These are phyloP conservation scores for sweet orange (Citrus sinensis) DNA, from an alignment of 345 rosid genomes.

Conservation along the genomic window DVS_A1.0 CM039165.1:38284001-38284500, in stretches of 20 bases:
- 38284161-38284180: neutral
- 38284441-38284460: conserved; percentile 2
- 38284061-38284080: too few relatives aligned
- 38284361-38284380: too few relatives aligned
- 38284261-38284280: neutral
- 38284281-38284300: neutral
- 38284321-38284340: conserved; percentile 17
- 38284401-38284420: neutral
- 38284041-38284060: too few relatives aligned
- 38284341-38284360: too few relatives aligned
- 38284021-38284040: rapidly evolving
- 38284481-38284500: conserved; percentile 33
- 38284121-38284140: too few relatives aligned
- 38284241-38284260: neutral
- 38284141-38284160: neutral
- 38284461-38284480: conserved; percentile 62
- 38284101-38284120: too few relatives aligned
- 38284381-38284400: too few relatives aligned
- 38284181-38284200: neutral
- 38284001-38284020: rapidly evolving
- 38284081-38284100: too few relatives aligned
- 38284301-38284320: neutral
- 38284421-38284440: neutral
- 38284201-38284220: neutral
- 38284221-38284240: neutral